Evolutionary conservation across 495 filamentous ascomycete species (phyloP).

Genomic region (Aspergillus sparsus): DNA sequence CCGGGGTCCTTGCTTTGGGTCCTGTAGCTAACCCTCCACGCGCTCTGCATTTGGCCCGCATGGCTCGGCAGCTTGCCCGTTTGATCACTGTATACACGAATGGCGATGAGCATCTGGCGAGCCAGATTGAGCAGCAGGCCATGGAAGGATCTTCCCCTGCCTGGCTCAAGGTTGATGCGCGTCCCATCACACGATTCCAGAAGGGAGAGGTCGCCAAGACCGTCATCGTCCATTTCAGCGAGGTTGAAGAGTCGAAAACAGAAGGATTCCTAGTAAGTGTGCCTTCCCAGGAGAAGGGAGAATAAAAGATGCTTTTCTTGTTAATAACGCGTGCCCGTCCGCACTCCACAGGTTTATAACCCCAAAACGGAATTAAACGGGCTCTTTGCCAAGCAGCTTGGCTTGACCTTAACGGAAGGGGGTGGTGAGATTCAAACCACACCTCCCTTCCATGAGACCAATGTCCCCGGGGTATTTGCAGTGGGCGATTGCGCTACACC

Average conservation of each 20-base stretch:
- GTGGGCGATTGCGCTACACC: constrained; percentile 36
- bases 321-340: not conserved
- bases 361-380: constrained; percentile 21
- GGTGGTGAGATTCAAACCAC: constrained; percentile 33
- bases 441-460: constrained; percentile 37
- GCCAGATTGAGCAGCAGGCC: not conserved
- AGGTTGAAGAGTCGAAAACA: not conserved
- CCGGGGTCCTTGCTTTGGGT: constrained; percentile 29
- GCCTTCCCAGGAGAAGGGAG: too few species aligned
- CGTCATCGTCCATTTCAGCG: not conserved
- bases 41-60: not conserved
- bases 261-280: constrained; percentile 15
- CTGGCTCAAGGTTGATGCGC: constrained; percentile 1
- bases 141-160: too few species aligned
- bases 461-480: constrained; percentile 40
- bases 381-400: constrained; percentile 34
- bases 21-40: fast-evolving
- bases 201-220: not conserved
- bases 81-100: constrained; percentile 9
- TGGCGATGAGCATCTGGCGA: constrained; percentile 6
- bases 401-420: constrained; percentile 30
- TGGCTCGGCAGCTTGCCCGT: constrained; percentile 3
- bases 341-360: not conserved
- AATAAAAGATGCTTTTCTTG: not conserved
- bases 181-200: not conserved